A percentile compares a stretch with the other conserved stretches of the same genome.
phyloP scores from a whole-genome alignment of 2,329 filamentous ascomycete species.

The Pseudocercospora eumusae region DNA sequence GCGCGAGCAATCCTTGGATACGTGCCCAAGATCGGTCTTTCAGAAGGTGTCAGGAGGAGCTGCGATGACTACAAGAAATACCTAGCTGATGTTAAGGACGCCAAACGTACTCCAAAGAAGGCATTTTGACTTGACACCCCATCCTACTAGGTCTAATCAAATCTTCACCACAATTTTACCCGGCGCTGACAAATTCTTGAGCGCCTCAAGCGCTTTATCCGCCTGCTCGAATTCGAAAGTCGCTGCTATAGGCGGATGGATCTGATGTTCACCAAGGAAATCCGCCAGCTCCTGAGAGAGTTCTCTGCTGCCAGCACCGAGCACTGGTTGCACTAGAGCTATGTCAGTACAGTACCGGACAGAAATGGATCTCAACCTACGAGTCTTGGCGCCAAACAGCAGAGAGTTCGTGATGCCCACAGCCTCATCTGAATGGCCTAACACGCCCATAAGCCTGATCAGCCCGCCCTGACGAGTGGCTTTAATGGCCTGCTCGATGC shows the following conservation, averaged over 20 bases:
- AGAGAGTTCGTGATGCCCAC: slow-evolving; percentile 27
- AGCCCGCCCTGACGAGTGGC: slow-evolving; percentile 43
- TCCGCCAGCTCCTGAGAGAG: slow-evolving; percentile 44
- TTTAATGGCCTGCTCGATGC: slow-evolving; percentile 45
- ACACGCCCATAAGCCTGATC: slow-evolving; percentile 40
- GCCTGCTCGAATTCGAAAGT: slow-evolving; percentile 43
- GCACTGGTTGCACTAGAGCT: slow-evolving; percentile 21
- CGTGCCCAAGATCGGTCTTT: slow-evolving; percentile 52
- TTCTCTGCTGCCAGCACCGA: slow-evolving; percentile 45
- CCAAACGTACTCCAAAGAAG: slow-evolving; percentile 4
- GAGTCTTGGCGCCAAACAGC: slow-evolving; percentile 29
- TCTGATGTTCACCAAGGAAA: slow-evolving; percentile 45
- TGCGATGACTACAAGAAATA: slow-evolving; percentile 44
- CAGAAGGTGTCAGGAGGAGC: slow-evolving; percentile 53
- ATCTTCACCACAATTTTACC: slow-evolving; percentile 36
- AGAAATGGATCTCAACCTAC: slow-evolving; percentile 12
- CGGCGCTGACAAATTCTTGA: slow-evolving; percentile 38
- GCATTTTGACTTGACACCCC: background rate
- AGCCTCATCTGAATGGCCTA: slow-evolving; percentile 23
- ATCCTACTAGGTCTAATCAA: slow-evolving; percentile 3
- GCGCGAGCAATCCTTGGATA: slow-evolving; percentile 57
- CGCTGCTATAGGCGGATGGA: slow-evolving; percentile 44
- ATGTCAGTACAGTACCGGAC: background rate
- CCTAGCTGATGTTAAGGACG: slow-evolving; percentile 18
- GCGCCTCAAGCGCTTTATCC: slow-evolving; percentile 36